A percentile compares a stretch with the other conserved stretches of the same genome.
These are phyloP conservation scores for Boletus reticuloceps DNA, from an alignment of 768 basidiomycete genomes.

Conservation along the genomic window DNA sequence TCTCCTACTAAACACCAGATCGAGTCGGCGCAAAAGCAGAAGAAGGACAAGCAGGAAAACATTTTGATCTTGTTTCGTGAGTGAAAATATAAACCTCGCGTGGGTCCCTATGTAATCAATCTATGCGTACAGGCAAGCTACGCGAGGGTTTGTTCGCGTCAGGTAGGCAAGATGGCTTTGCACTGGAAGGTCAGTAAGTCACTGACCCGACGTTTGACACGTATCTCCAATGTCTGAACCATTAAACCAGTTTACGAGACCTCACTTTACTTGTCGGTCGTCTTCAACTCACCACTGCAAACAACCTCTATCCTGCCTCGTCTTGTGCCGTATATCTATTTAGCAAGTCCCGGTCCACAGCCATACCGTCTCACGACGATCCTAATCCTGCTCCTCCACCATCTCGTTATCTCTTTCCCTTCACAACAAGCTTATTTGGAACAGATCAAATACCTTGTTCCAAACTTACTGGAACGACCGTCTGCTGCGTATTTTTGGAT, in stretches of 20 bases:
- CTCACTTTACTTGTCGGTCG: conserved; percentile 60
- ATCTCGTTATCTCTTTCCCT: conserved; percentile 57
- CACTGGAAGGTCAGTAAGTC: conserved; percentile 58
- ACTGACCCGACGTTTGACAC: background rate
- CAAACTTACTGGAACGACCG: conserved; percentile 35
- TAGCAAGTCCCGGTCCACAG: conserved; percentile 11
- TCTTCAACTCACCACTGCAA: conserved; percentile 63
- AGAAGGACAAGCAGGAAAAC: conserved; percentile 59
- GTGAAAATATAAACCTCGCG: conserved; percentile 21
- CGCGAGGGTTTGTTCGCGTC: conserved; percentile 71
- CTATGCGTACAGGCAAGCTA: conserved; percentile 64
- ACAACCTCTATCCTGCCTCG: conserved; percentile 59
- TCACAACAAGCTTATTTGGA: conserved; percentile 54
- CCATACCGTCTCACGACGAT: conserved; percentile 31
- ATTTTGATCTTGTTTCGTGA: conserved; percentile 71
- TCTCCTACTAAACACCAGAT: conserved; percentile 3
- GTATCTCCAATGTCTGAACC: background rate
- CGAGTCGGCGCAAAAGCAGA: conserved; percentile 32
- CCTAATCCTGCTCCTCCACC: conserved; percentile 56
- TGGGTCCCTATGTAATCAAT: background rate
- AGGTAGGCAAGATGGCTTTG: conserved; percentile 56
- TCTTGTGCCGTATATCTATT: conserved; percentile 52
- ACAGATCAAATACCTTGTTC: conserved; percentile 20
- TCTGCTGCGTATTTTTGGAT: conserved; percentile 51
- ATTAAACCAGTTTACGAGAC: conserved; percentile 62